Evolutionary conservation across 208 protist species (phyloP), one percentile per base, ranked within the genome.

Genomic region (Wallacemonas sp.): DNA sequence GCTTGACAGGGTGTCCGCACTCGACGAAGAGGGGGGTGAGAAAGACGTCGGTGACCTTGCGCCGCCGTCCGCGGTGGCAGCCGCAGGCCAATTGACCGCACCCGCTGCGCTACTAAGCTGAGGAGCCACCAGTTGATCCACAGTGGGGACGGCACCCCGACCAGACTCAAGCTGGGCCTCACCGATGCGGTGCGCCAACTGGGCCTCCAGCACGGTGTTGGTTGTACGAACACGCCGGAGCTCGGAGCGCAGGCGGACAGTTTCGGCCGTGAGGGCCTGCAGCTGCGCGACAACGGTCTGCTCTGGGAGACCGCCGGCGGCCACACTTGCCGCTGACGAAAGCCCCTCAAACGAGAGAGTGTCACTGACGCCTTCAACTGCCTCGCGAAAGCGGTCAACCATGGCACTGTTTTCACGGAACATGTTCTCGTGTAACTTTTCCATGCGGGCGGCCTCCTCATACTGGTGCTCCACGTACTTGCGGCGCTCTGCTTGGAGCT

Each of bases 391-490:
- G 21, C 87, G 80, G 42, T 91, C 85, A 27, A 92, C 78, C 85
- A 93, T 91, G 5, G 79, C 75, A 15, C 69, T 86, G 69, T 96
- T 92, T 50, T 96, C 90, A 12, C 77, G 73, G 53, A 91, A 91
- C 76, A 96, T 80, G 17, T 82, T 72, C 37, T 92, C 87, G 68
- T 96, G 90, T 26, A 96, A 54, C 6, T 68, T 70, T 64, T 96
- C 90, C 81, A 96, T 85, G 4, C 90, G 80, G 50, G 74, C 71
- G 15, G 90, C 81, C 70, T 96, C 90, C 53, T 79, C 79, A 1
- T 91, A 61, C 66, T 91, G 80, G 44, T 83, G 75, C 71, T 91
- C 85, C 22, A 82, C 58, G 66, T 78, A 73, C 66, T 82, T 81
- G 42, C 73, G 78, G 24, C 90, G 85, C 76, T 96, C 90, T 2